Evolutionary conservation across 768 basidiomycete species (phyloP).

Genomic region (Plicaturopsis crispa): DNA sequence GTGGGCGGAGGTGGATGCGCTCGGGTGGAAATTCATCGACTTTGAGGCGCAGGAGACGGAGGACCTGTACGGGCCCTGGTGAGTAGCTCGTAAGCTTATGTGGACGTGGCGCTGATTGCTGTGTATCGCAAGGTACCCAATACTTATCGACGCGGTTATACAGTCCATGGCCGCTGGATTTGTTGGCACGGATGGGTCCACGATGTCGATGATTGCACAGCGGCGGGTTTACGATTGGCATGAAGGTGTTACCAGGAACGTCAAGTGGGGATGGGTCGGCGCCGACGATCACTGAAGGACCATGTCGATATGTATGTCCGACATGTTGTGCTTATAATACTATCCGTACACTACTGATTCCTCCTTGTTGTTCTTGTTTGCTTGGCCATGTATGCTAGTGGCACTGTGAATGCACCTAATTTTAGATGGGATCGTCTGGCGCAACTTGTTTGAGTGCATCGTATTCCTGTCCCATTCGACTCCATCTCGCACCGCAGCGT

Average conservation of each 20-base stretch:
- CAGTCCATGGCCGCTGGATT: constrained; percentile 40
- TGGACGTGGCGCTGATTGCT: background rate
- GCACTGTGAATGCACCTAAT: too few species aligned
- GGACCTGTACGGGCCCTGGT: constrained; percentile 18
- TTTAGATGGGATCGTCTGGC: too few species aligned
- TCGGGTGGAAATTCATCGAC: constrained; percentile 29
- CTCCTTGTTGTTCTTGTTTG: too few species aligned
- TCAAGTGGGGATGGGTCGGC: constrained; percentile 30
- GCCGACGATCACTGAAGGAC: constrained; percentile 32
- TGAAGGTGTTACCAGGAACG: constrained; percentile 26
- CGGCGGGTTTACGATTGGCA: constrained; percentile 39
- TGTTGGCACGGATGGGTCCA: constrained; percentile 42
- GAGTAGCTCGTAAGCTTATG: constrained; percentile 1
- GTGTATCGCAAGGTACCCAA: constrained; percentile 28
- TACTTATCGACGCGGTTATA: constrained; percentile 39
- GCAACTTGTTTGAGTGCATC: too few species aligned
- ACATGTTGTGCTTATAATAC: too few species aligned
- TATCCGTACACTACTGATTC: too few species aligned
- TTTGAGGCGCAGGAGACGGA: constrained; percentile 15
- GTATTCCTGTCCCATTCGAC: too few species aligned
- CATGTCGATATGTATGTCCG: too few species aligned
- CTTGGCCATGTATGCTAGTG: too few species aligned
- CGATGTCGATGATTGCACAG: constrained; percentile 35
- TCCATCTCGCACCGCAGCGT: too few species aligned
- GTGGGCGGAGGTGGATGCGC: constrained; percentile 26